Evolutionary conservation across 176 grass and related monocot species (phyloP), one percentile per base, ranked within the genome.

Genomic region (Calamus simplicifolius): DNA sequence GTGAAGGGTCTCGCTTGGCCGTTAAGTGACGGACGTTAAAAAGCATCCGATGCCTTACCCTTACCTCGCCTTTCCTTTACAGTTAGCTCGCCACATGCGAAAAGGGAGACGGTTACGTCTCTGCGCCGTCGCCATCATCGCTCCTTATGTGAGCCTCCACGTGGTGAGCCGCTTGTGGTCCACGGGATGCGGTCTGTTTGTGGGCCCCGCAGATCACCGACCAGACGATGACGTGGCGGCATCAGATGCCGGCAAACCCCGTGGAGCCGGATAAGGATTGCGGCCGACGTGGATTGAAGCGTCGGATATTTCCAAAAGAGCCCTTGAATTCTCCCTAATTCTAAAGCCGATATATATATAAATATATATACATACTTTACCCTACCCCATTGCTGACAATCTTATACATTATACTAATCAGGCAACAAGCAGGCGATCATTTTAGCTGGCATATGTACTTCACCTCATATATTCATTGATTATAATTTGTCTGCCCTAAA

Each of bases 51-150:
- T 57, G 0, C 66, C 13, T 30, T 57, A 23, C 50, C 66, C 13
- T 30, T 57, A 23, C 50, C n/a, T 69, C 8, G 10, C 18, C 66
- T 60, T 60, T 17, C 27, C 49, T 69, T 54, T 5, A 25, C 66
- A 35, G 66, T 57, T 69, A 43, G 4, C 66, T 69, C 66, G 56
- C 19, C 23, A 48, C 48, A 53, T 50, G 48, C 30, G 13, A 18
- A 52, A 52, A 69, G 25, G 18, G 48, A 18, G 53, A 61, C 57
- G 52, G 74, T 62, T 69, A 69, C 53, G 57, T 69, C 48, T 77
- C 64, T 7, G 31, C 74, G 64, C 27, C 64, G 74, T 77, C 64
- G 48, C 63, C 51, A 55, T 66, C 72, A 59, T 59, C 19, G 12
- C 10, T 12, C 27, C 50, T 38, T 10, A 17, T 19, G n/a, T 23